phyloP scores from a whole-genome alignment of 805 yeast species.

The Schwanniomyces vanrijiae region DNA sequence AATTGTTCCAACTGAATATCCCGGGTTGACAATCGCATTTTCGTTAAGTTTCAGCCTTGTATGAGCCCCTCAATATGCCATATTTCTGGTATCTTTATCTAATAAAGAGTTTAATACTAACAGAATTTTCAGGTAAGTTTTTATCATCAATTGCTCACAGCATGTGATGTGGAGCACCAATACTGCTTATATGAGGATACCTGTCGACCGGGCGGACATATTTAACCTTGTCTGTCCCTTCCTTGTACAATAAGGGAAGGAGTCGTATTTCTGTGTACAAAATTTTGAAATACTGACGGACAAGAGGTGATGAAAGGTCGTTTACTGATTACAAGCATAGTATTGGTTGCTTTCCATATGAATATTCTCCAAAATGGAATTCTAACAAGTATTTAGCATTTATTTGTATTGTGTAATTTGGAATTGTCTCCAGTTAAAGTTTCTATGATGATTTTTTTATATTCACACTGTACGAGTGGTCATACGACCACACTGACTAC shows the following conservation, averaged over 20 bases:
- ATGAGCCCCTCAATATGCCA: conserved; percentile 33
- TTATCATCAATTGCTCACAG: not conserved
- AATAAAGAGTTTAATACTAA: conserved; percentile 13
- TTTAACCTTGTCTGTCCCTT: conserved; percentile 33
- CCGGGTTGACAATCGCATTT: conserved; percentile 50
- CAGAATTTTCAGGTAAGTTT: conserved; percentile 10
- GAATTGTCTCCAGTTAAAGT: conserved; percentile 4
- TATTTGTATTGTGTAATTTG: conserved; percentile 17
- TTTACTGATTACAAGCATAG: conserved; percentile 28
- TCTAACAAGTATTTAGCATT: conserved; percentile 11
- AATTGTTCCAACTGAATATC: conserved; percentile 52
- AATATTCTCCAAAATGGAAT: not conserved
- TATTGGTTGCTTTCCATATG: not conserved
- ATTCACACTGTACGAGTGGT: conserved; percentile 50
- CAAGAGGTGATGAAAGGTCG: conserved; percentile 48
- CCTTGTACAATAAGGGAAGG: conserved; percentile 43
- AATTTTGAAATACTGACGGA: conserved; percentile 38
- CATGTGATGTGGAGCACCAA: not conserved
- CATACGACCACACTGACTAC: conserved; percentile 35
- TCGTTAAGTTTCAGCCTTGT: conserved; percentile 58
- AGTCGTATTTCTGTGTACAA: conserved; percentile 49
- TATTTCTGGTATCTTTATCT: not conserved
- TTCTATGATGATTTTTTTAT: conserved; percentile 43
- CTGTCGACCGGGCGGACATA: conserved; percentile 56
- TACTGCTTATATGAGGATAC: conserved; percentile 36